Evolutionary conservation across 148 eudicot genomes (phyloP).

Genomic region (Amaranthus hypochondriacus): DNA sequence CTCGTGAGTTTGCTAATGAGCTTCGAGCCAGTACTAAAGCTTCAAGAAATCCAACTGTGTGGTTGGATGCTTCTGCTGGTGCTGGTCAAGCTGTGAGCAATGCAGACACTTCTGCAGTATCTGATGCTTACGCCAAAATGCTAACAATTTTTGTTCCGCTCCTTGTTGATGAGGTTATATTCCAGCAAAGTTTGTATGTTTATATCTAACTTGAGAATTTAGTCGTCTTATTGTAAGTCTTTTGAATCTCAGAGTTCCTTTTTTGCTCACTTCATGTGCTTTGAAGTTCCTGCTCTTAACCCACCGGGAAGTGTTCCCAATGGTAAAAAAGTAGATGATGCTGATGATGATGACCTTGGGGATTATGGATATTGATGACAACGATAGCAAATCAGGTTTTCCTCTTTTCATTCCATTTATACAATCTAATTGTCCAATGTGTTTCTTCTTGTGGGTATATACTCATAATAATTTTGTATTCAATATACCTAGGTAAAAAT

Average conservation of each 20-base stretch:
- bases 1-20: conserved; percentile 95
- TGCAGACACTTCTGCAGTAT: conserved; percentile 87
- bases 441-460: background rate
- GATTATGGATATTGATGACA: conserved; percentile 79
- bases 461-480: background rate
- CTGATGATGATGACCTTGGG: conserved; percentile 84
- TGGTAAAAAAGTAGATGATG: conserved; percentile 48
- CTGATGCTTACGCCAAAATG: conserved; percentile 92
- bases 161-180: conserved; percentile 83
- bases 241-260: conserved; percentile 74
- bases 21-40: conserved; percentile 93
- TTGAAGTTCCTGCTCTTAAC: conserved; percentile 88
- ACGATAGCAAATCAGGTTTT: conserved; percentile 54
- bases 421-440: background rate
- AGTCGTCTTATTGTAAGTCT: conserved; percentile 14
- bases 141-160: conserved; percentile 87
- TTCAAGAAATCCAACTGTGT: conserved; percentile 70
- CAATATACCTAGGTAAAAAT: conserved; percentile 26
- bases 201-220: conserved; percentile 3
- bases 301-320: conserved; percentile 59
- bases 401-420: conserved; percentile 2
- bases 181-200: background rate
- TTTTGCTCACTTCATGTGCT: conserved; percentile 96
- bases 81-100: conserved; percentile 59
- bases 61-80: conserved; percentile 81